phyloP scores from a whole-genome alignment of 805 yeast species.

The Nakazawaea molendinolei region DNA sequence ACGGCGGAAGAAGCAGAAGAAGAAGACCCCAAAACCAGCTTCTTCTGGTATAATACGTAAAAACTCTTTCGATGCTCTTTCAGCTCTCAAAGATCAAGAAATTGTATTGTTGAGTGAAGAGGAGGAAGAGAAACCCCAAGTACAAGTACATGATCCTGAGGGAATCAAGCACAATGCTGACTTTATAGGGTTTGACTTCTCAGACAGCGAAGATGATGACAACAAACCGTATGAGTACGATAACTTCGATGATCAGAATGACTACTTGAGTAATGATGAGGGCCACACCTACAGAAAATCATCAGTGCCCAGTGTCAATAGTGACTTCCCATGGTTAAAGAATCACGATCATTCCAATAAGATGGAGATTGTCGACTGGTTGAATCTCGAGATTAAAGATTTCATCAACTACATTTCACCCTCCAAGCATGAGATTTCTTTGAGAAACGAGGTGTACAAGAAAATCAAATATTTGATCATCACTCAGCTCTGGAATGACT shows the following conservation, averaged over 20 bases:
- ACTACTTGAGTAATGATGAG: constrained; percentile 41
- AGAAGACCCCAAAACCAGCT: constrained; percentile 2
- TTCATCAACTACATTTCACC: constrained; percentile 86
- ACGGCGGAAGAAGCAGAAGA: background rate
- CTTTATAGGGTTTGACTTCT: constrained; percentile 49
- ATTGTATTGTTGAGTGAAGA: constrained; percentile 9
- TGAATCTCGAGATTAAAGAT: constrained; percentile 78
- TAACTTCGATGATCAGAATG: constrained; percentile 27
- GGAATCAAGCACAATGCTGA: constrained; percentile 41
- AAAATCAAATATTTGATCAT: constrained; percentile 49
- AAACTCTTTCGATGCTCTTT: constrained; percentile 13
- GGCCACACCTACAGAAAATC: constrained; percentile 19
- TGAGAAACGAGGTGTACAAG: constrained; percentile 60
- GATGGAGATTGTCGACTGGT: constrained; percentile 78
- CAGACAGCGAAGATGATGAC: constrained; percentile 25
- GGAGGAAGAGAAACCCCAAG: constrained; percentile 7
- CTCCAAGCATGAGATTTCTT: constrained; percentile 59
- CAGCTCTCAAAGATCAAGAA: constrained; percentile 10
- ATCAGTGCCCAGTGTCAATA: constrained; percentile 23
- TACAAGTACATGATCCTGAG: constrained; percentile 14
- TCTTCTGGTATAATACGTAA: constrained; percentile 4
- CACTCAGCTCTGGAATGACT: constrained; percentile 63
- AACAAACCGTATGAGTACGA: constrained; percentile 17
- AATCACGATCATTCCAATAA: constrained; percentile 73
- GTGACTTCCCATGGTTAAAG: constrained; percentile 67